phyloP scores from a whole-genome alignment of 2,329 filamentous ascomycete species.

The Ophiostoma triangulosporum region DNA sequence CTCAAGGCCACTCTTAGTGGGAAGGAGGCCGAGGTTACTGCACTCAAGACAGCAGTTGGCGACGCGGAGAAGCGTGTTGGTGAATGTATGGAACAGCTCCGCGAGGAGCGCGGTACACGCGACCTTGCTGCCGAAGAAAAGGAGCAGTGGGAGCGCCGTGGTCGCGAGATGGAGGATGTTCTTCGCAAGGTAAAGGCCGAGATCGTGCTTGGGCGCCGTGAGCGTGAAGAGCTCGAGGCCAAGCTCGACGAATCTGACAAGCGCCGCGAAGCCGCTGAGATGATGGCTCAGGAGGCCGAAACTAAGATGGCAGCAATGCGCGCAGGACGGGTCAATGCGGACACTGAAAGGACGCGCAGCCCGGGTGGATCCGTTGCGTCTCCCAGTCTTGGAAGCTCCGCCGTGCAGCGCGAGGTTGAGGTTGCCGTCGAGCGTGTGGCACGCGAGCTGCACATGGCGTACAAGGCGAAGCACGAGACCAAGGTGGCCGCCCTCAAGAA shows the following conservation, averaged over 20 bases:
- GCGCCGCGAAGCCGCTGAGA: slow-evolving; percentile 58
- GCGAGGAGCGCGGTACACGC: slow-evolving; percentile 58
- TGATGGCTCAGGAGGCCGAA: slow-evolving; percentile 62
- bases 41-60: slow-evolving; percentile 71
- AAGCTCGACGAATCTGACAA: slow-evolving; percentile 68
- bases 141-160: slow-evolving; percentile 70
- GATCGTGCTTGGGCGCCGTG: slow-evolving; percentile 62
- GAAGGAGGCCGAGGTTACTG: slow-evolving; percentile 82
- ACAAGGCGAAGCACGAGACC: slow-evolving; percentile 94
- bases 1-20: slow-evolving; percentile 83
- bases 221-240: slow-evolving; percentile 64
- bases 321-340: slow-evolving; percentile 37
- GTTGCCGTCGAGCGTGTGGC: slow-evolving; percentile 80
- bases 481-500: slow-evolving; percentile 86
- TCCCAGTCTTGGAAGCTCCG: slow-evolving; percentile 13
- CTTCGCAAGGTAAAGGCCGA: slow-evolving; percentile 70
- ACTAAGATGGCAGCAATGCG: slow-evolving; percentile 63
- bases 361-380: slow-evolving; percentile 28
- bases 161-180: slow-evolving; percentile 73
- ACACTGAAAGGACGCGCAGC: slow-evolving; percentile 5
- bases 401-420: slow-evolving; percentile 53
- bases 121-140: slow-evolving; percentile 65
- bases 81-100: slow-evolving; percentile 67
- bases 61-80: slow-evolving; percentile 90
- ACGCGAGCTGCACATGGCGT: slow-evolving; percentile 81